phyloP scores from a whole-genome alignment of 331 rosid genomes.

The Acacia concinna region DNA sequence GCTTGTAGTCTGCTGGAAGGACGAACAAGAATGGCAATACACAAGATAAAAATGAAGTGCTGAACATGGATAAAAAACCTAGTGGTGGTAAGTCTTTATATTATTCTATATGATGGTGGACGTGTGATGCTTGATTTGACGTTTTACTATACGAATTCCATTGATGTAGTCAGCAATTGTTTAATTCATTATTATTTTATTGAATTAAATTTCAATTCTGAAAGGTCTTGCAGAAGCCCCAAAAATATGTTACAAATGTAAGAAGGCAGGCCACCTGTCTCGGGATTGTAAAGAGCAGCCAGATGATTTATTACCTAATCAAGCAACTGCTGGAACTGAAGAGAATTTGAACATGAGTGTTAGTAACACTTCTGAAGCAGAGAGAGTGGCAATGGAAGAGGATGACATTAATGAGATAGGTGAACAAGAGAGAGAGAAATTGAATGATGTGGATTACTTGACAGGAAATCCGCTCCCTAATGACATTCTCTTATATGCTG shows the following conservation, averaged over 20 bases:
- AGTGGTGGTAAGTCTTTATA: slow-evolving; percentile 44
- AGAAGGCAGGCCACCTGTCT: slow-evolving; percentile 87
- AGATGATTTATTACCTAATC: slow-evolving; percentile 41
- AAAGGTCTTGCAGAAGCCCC: slow-evolving; percentile 68
- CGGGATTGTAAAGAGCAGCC: slow-evolving; percentile 82
- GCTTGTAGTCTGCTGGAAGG: slow-evolving; percentile 83
- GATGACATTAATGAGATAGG: slow-evolving; percentile 95
- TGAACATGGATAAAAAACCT: slow-evolving; percentile 48
- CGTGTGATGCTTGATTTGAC: slow-evolving; percentile 1
- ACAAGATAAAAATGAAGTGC: slow-evolving; percentile 41
- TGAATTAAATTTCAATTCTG: slow-evolving; percentile 17
- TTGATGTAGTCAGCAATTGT: slow-evolving; percentile 1
- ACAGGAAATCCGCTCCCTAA: slow-evolving; percentile 88
- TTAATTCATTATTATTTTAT: slow-evolving; percentile 1
- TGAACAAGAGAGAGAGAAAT: slow-evolving; percentile 91
- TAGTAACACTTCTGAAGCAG: slow-evolving; percentile 47
- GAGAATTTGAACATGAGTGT: slow-evolving; percentile 38
- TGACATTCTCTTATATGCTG: slow-evolving; percentile 86
- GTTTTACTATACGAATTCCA: slow-evolving; percentile 1
- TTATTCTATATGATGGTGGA: slow-evolving; percentile 1
- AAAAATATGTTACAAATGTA: slow-evolving; percentile 93
- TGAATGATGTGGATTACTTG: slow-evolving; percentile 91
- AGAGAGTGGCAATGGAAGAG: slow-evolving; percentile 85
- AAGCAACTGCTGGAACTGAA: slow-evolving; percentile 48
- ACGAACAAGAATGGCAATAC: slow-evolving; percentile 55